Evolutionary conservation across 2,329 filamentous ascomycete genomes (phyloP).

Genomic region (Spiromastix sp.): DNA sequence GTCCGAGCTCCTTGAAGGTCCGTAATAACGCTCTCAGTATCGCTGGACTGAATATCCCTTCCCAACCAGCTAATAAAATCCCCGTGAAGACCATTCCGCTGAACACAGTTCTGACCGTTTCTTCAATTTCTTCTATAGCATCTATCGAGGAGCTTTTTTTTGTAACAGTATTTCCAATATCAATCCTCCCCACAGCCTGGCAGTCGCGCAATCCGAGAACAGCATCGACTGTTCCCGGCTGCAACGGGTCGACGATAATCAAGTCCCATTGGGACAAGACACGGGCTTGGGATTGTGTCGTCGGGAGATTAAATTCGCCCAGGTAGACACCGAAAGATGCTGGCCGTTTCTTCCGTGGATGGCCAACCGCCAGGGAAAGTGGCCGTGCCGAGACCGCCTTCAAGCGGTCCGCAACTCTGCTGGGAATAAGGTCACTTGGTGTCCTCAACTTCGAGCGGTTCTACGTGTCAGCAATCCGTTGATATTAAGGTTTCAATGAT

Average conservation of each 20-base stretch:
- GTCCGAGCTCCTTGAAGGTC: slow-evolving; percentile 24
- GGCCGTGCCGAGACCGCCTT: slow-evolving; percentile 12
- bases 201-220: slow-evolving; percentile 15
- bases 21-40: slow-evolving; percentile 23
- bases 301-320: slow-evolving; percentile 26
- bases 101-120: slow-evolving; percentile 17
- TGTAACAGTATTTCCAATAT: slow-evolving; percentile 16
- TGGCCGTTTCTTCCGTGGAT: slow-evolving; percentile 16
- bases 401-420: slow-evolving; percentile 13
- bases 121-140: slow-evolving; percentile 21
- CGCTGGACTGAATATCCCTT: slow-evolving; percentile 20
- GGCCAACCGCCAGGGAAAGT: slow-evolving; percentile 13
- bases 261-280: slow-evolving; percentile 35
- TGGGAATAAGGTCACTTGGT: slow-evolving; percentile 16
- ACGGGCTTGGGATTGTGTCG: slow-evolving; percentile 21
- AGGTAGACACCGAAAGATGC: slow-evolving; percentile 35
- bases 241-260: slow-evolving; percentile 34
- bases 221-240: slow-evolving; percentile 25
- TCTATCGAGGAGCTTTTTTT: slow-evolving; percentile 15
- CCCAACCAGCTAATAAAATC: slow-evolving; percentile 34
- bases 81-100: slow-evolving; percentile 26
- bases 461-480: no score
- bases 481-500: no score
- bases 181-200: slow-evolving; percentile 24
- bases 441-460: slow-evolving; percentile 15